These are phyloP conservation scores for Halophytophthora polymorphica DNA, from an alignment of 352 stramenopile genomes.

Conservation along the genomic window DNA sequence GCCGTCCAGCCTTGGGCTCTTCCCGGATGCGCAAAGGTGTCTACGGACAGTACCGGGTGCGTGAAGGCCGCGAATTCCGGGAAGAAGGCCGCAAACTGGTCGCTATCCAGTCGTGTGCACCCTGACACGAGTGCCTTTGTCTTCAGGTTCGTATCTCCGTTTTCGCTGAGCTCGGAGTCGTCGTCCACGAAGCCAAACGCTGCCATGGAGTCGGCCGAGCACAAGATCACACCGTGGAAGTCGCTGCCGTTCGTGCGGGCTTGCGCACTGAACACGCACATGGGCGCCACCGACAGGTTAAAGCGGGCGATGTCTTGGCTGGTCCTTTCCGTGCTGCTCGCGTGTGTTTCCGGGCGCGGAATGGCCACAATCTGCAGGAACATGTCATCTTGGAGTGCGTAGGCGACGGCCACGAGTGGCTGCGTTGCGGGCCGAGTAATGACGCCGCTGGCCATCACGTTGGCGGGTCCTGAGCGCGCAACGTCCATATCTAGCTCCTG, in stretches of 20 bases:
- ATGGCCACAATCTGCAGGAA: slow-evolving; percentile 29
- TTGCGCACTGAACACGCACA: slow-evolving; percentile 43
- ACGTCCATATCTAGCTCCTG: slow-evolving; percentile 33
- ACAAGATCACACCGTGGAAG: slow-evolving; percentile 68
- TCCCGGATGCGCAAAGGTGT: slow-evolving; percentile 23
- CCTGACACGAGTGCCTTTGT: no score
- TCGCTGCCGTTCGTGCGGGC: slow-evolving; percentile 22
- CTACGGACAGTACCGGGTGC: slow-evolving; percentile 50
- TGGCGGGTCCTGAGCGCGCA: slow-evolving; percentile 15
- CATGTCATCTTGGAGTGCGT: slow-evolving; percentile 33
- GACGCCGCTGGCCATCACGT: slow-evolving; percentile 45
- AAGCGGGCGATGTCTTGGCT: slow-evolving; percentile 20
- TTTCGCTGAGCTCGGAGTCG: no score
- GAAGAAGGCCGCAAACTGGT: slow-evolving; percentile 70
- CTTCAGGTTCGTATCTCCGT: no score
- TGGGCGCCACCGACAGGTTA: slow-evolving; percentile 53
- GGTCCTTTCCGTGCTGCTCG: background rate
- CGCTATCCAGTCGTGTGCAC: slow-evolving; percentile 49
- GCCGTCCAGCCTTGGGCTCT: slow-evolving; percentile 40
- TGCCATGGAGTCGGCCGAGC: slow-evolving; percentile 48
- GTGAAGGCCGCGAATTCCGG: slow-evolving; percentile 60
- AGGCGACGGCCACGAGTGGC: slow-evolving; percentile 49
- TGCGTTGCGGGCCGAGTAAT: slow-evolving; percentile 33
- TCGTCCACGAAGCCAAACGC: slow-evolving; percentile 65
- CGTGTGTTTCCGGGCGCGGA: background rate